Base-by-base conservation (phyloP, 495 filamentous ascomycete species). In the Neurospora sp. region DNA sequence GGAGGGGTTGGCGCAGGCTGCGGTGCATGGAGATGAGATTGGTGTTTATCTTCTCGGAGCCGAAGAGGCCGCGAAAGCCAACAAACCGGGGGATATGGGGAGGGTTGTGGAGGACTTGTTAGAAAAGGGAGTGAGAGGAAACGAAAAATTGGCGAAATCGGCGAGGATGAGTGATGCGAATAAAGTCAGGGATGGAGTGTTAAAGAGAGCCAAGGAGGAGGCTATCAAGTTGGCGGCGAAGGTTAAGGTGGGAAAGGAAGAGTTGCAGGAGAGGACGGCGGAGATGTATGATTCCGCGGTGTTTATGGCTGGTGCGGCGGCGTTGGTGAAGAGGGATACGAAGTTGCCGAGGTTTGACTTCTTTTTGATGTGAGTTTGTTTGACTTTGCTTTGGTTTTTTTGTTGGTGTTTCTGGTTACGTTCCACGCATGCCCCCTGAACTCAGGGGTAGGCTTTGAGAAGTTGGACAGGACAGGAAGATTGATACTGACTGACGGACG, bases 301-400 rank as follows among this genome's bases (percentile, higher is more conserved):
- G 2, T 93, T 90, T 78, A 90, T 88, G 72, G 91, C 91, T 2
- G 79, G 83, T 4, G 83, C 86, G 2, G 84, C 85, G 11, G 88
- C 93, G 2, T 66, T 66, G 15, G 85, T 77, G 70, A 39, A n/a
- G 69, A 48, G 92, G 74, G 82, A 88, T 43, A 83, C 85, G 5
- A 92, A 94, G 76, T 72, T 83, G 21, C 80, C 89, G 73, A 93
- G 90, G 77, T 85, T 93, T 75, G 94, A 97, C 75, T 98, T 98
- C 80, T 96, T 91, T 83, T 86, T 89, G 78, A 91, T 97, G 82
- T 85, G 73, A 81, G 83, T 79, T 42, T 39, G 0, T 36, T 42
- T 62, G 28, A 31, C 1, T 42, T 28, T 45, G 6, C 4, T 6
- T 28, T 24, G 39, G n/a, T 66, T 7, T 43, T n/a, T 8, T 8